A percentile compares a stretch with the other conserved stretches of the same genome.
These are phyloP conservation scores for Xerocomus amazonicus DNA, from an alignment of 1,284 basidiomycete species.

Conservation along the genomic window DNA sequence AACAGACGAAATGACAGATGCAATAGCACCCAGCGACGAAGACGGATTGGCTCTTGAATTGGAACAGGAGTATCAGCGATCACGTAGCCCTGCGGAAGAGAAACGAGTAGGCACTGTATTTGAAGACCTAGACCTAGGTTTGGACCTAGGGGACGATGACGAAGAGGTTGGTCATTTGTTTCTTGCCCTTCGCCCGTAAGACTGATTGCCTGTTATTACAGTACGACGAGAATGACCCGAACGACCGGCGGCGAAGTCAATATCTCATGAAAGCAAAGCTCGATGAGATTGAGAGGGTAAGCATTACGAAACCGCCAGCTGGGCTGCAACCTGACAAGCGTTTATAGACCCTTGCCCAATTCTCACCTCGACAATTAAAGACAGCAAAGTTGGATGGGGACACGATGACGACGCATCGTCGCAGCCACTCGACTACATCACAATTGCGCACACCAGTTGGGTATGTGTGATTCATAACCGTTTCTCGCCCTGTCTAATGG, in stretches of 20 bases:
- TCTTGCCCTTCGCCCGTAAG: background rate
- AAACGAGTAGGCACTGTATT: constrained; percentile 67
- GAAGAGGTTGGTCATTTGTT: constrained; percentile 20
- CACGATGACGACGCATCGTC: constrained; percentile 18
- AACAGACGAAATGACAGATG: constrained; percentile 12
- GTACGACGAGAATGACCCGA: constrained; percentile 65
- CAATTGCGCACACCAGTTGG: constrained; percentile 11
- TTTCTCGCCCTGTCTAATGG: constrained; percentile 14
- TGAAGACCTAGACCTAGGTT: constrained; percentile 66
- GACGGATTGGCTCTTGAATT: constrained; percentile 30
- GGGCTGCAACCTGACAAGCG: constrained; percentile 5
- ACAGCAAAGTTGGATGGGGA: constrained; percentile 46
- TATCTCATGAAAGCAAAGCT: constrained; percentile 64
- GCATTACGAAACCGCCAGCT: constrained; percentile 17
- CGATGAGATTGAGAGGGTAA: constrained; percentile 71
- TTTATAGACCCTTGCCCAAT: constrained; percentile 57
- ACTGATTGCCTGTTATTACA: constrained; percentile 28
- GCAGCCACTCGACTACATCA: constrained; percentile 25
- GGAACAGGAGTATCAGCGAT: constrained; percentile 34
- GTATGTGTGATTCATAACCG: constrained; percentile 19
- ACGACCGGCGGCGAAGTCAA: constrained; percentile 69
- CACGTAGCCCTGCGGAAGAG: constrained; percentile 48
- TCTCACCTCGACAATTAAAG: constrained; percentile 61
- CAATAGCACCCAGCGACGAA: constrained; percentile 16
- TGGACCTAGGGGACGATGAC: constrained; percentile 46